These are phyloP conservation scores for Entophlyctis helioformis DNA, from an alignment of 192 early-diverging fungal genomes.

Conservation along the genomic window DNA sequence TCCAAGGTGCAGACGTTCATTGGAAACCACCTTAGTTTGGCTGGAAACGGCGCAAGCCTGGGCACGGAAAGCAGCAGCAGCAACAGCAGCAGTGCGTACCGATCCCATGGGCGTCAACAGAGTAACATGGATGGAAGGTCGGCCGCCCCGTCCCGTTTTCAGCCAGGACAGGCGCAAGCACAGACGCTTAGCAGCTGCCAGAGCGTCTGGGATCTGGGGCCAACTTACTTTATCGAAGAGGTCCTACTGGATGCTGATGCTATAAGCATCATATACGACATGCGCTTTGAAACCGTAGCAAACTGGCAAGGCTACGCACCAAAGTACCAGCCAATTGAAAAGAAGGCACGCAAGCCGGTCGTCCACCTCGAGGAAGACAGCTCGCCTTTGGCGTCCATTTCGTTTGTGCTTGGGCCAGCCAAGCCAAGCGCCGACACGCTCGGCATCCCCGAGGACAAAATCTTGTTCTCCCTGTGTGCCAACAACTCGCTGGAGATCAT, in stretches of 20 bases:
- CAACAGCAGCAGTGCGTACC: too few relatives aligned
- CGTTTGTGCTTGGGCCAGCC: too few relatives aligned
- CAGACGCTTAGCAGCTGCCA: not conserved
- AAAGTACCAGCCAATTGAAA: constrained; percentile 57
- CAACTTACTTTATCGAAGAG: constrained; percentile 52
- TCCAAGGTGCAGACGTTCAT: constrained; percentile 24
- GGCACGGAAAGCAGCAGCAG: too few relatives aligned
- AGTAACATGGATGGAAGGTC: too few relatives aligned
- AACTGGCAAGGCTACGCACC: constrained; percentile 52
- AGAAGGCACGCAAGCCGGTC: constrained; percentile 9
- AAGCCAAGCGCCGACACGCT: too few relatives aligned
- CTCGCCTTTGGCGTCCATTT: constrained; percentile 31
- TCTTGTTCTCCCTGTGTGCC: constrained; percentile 29
- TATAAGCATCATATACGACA: constrained; percentile 45
- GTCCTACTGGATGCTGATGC: constrained; percentile 40
- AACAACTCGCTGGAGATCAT: too few relatives aligned
- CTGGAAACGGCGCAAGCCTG: too few relatives aligned
- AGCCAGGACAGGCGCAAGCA: constrained; percentile 1
- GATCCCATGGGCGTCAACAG: too few relatives aligned
- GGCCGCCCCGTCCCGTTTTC: too few relatives aligned
- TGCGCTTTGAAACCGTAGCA: constrained; percentile 50
- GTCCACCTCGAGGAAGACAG: constrained; percentile 13
- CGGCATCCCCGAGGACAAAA: constrained; percentile 46
- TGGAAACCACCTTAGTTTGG: too few relatives aligned
- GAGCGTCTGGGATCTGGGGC: constrained; percentile 52